These are phyloP conservation scores for Candida tropicalis DNA, from an alignment of 1,139 yeast genomes.

Conservation along the genomic window DNA sequence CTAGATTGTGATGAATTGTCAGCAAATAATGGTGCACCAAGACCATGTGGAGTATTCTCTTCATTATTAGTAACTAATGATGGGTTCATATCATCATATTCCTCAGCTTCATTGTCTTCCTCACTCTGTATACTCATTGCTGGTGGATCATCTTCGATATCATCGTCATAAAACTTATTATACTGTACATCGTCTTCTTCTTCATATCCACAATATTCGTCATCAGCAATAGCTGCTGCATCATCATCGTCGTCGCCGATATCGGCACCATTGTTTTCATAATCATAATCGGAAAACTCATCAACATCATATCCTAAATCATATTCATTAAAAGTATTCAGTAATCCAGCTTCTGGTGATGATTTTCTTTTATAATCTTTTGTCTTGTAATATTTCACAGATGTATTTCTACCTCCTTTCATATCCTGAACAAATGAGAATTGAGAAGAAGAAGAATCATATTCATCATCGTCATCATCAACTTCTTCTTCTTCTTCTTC, in stretches of 20 bases:
- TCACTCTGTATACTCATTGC: background rate
- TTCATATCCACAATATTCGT: constrained; percentile 52
- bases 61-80: too few relatives aligned
- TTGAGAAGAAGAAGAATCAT: constrained; percentile 43
- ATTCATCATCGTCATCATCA: constrained; percentile 25
- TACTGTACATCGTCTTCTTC: constrained; percentile 48
- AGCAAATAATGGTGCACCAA: constrained; percentile 6
- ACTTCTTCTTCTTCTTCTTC: constrained; percentile 14
- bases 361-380: constrained; percentile 14
- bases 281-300: constrained; percentile 45
- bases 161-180: constrained; percentile 24
- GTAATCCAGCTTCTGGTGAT: constrained; percentile 4
- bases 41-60: background rate
- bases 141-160: constrained; percentile 8
- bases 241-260: constrained; percentile 50
- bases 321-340: constrained; percentile 28
- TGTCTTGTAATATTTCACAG: constrained; percentile 61
- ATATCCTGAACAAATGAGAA: constrained; percentile 62
- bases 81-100: too few relatives aligned
- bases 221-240: too few relatives aligned
- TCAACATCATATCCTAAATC: constrained; percentile 41
- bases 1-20: constrained; percentile 4
- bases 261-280: constrained; percentile 56
- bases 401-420: constrained; percentile 61
- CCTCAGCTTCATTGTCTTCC: constrained; percentile 2